Conservation (phyloP, 768 basidiomycete genomes). For the Amanita thiersii region DNA sequence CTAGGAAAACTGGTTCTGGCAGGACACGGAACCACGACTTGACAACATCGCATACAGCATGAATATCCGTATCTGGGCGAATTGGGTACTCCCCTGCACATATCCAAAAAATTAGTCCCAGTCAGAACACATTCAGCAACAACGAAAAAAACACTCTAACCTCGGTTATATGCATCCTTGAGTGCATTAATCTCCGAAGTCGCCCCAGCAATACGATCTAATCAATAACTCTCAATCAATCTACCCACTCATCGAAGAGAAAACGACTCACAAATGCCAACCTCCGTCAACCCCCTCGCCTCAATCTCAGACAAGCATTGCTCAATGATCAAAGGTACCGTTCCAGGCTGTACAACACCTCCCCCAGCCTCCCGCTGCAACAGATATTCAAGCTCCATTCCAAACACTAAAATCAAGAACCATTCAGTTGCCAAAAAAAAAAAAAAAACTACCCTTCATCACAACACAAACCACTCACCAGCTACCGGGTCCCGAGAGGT, state of each 20-base stretch:
- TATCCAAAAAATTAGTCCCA: conserved; percentile 1
- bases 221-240: neutral
- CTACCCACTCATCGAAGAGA: neutral
- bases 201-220: conserved; percentile 82
- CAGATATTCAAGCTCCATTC: conserved; percentile 65
- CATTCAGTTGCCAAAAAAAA: conserved; percentile 9
- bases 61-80: conserved; percentile 57
- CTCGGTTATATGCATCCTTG: conserved; percentile 70
- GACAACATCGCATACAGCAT: conserved; percentile 76
- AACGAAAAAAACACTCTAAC: conserved; percentile 18
- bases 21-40: conserved; percentile 83
- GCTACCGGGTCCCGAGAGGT: conserved; percentile 67
- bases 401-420: too few relatives aligned
- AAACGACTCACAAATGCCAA: conserved; percentile 66
- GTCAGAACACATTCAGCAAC: neutral
- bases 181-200: conserved; percentile 58
- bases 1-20: conserved; percentile 73
- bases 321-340: conserved; percentile 59
- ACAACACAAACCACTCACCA: conserved; percentile 34
- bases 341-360: conserved; percentile 41
- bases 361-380: conserved; percentile 55
- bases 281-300: conserved; percentile 65
- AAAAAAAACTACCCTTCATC: neutral
- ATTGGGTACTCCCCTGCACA: conserved; percentile 53
- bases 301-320: conserved; percentile 67